Base-by-base conservation (phyloP, 1,284 basidiomycete species). In the Fomitopsis betulina region DNA sequence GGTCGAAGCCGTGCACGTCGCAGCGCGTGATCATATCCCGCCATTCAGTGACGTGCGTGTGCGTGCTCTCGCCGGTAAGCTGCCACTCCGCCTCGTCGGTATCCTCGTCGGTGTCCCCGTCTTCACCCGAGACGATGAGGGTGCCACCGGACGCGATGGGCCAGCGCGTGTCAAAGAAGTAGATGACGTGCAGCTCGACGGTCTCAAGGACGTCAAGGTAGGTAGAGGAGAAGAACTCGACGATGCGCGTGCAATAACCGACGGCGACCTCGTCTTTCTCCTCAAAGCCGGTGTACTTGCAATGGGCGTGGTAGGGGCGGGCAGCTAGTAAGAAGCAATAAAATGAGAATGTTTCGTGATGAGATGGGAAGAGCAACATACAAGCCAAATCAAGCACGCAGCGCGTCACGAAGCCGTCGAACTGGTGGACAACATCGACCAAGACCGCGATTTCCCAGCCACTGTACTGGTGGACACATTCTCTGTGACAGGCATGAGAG, bases 401-500 rank as follows among this genome's bases (percentile, higher is more conserved):
- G 19, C 62, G 65, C 25, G 59, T 66, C 9, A 66, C 58, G 25
- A 60, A 57, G 9, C 67, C 68, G 37, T 65, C 62, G 12, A 57
- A 62, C 39, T 61, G 60, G 33, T 67, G 60, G 37, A 64, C 47
- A 9, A 72, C 60, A 42, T 70, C 67, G 39, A 73, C 65, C 15
- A 75, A 60, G 57, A 73, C 58, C 0, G 70, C 68, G 39, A 75
- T 63, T 58, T 65, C 65, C 71, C 70, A 73, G 45, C 68, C 64
- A 21, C 25, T 51, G 52, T 64, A 70, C 17, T 38, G 55, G 21
- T 55, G 60, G 21, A 56, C 27, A 1, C 59, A 56, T 5, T 23
- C 38, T 23, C 66, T 67, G 35, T 13, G 30, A 45, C 21, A 53
- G 9, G 17, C 17, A n/a, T 58, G 3, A 53, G 30, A 13, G 27